Percentiles rank a stretch among this genome's conserved stretches.
Evolutionary conservation across 1,139 yeast genomes (phyloP).

Genomic region (Kurtzmaniella natalensis): DNA sequence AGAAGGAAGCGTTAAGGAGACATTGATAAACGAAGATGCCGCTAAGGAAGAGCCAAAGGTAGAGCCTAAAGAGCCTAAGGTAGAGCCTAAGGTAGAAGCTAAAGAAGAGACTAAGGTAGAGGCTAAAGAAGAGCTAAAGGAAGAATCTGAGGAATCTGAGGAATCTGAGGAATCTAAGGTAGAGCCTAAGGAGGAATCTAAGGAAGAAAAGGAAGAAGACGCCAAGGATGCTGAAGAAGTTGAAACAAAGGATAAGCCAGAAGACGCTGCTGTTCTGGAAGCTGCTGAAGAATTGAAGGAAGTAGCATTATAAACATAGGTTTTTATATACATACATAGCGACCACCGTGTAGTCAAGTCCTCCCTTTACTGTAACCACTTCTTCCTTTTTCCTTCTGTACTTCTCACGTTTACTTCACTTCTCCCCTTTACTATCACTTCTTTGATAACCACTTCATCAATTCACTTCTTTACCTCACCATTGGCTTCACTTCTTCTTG

Average conservation of each 20-base stretch:
- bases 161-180: constrained; percentile 3
- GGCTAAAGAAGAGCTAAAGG: constrained; percentile 5
- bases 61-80: constrained; percentile 6
- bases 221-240: not conserved
- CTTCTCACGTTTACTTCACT: no score
- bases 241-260: constrained; percentile 1
- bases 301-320: constrained; percentile 12
- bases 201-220: constrained; percentile 8
- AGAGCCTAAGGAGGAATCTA: constrained; percentile 2
- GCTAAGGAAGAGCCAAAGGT: constrained; percentile 7
- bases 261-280: constrained; percentile 6
- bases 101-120: constrained; percentile 6
- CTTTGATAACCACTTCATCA: no score
- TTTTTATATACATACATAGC: not conserved
- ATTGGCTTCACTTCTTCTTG: no score
- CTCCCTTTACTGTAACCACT: not conserved
- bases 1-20: constrained; percentile 32
- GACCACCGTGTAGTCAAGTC: not conserved
- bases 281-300: constrained; percentile 14
- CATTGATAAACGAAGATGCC: constrained; percentile 32
- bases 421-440: no score
- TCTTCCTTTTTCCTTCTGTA: no score
- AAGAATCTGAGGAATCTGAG: constrained; percentile 4
- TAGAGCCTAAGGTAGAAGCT: constrained; percentile 8
- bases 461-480: no score